Evolutionary conservation across 2,329 filamentous ascomycete genomes (phyloP).

Genomic region (Diaporthe sp.): DNA sequence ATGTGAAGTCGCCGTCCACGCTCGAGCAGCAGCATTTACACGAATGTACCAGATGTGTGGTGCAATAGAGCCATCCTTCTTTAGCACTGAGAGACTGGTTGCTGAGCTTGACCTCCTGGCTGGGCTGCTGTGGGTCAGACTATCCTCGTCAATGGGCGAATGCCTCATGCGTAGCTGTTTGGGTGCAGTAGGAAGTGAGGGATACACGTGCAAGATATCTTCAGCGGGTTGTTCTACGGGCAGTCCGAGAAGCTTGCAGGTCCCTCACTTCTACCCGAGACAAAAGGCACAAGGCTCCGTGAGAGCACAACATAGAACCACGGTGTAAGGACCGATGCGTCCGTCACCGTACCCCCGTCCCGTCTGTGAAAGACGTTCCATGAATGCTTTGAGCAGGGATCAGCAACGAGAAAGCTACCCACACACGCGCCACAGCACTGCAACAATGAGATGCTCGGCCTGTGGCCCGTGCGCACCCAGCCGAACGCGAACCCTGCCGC

Average conservation of each 20-base stretch:
- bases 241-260: not conserved
- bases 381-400: conserved; percentile 7
- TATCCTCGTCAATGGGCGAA: not conserved
- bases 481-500: not conserved
- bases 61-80: not conserved
- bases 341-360: not conserved
- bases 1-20: not conserved
- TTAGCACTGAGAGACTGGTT: not conserved
- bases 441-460: not conserved
- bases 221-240: not conserved
- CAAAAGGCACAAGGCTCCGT: not conserved
- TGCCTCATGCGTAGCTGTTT: not conserved
- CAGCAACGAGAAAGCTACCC: not conserved
- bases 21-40: not conserved
- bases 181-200: not conserved
- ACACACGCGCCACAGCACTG: too few relatives aligned
- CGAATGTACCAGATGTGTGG: not conserved
- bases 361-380: not conserved
- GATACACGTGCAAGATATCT: not conserved
- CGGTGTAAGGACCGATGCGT: not conserved
- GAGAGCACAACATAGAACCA: not conserved
- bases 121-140: not conserved
- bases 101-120: not conserved
- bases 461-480: not conserved
- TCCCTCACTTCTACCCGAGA: too few relatives aligned